phyloP scores from a whole-genome alignment of 352 stramenopile species.

The Globisporangium rhizosaccharum region DNA sequence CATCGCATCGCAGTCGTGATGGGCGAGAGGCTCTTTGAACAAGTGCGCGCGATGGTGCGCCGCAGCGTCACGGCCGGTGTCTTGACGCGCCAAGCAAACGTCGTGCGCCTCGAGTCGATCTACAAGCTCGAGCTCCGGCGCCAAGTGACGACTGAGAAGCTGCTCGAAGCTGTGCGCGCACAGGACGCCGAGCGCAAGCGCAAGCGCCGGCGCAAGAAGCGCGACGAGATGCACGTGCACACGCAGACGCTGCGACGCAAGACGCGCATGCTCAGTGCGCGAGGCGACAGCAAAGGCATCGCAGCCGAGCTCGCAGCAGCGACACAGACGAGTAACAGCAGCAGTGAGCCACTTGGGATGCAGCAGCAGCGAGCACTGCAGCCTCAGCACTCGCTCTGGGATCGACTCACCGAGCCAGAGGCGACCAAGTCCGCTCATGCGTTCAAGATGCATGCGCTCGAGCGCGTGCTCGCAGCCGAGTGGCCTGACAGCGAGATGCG shows the following conservation, averaged over 20 bases:
- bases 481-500: constrained; percentile 6
- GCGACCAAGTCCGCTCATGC: constrained; percentile 34
- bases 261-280: constrained; percentile 1
- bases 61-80: constrained; percentile 39
- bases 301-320: neutral
- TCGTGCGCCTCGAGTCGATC: constrained; percentile 44
- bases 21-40: constrained; percentile 41
- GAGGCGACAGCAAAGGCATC: neutral
- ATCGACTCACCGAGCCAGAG: constrained; percentile 14
- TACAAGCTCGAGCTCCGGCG: constrained; percentile 57
- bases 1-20: constrained; percentile 25
- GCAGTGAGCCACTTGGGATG: neutral
- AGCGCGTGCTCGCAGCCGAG: constrained; percentile 29
- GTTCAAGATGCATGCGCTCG: constrained; percentile 58
- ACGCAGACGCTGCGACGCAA: constrained; percentile 2
- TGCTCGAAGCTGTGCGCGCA: constrained; percentile 30
- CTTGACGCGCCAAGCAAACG: constrained; percentile 35
- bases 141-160: constrained; percentile 43
- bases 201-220: constrained; percentile 10
- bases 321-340: neutral
- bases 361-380: constrained; percentile 15
- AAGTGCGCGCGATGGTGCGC: constrained; percentile 31
- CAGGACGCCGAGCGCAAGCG: constrained; percentile 11
- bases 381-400: constrained; percentile 3
- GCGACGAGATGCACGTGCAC: constrained; percentile 12